Conservation (phyloP, 2,329 filamentous ascomycete genomes). For the Purpureocillium lavendulum region DNA sequence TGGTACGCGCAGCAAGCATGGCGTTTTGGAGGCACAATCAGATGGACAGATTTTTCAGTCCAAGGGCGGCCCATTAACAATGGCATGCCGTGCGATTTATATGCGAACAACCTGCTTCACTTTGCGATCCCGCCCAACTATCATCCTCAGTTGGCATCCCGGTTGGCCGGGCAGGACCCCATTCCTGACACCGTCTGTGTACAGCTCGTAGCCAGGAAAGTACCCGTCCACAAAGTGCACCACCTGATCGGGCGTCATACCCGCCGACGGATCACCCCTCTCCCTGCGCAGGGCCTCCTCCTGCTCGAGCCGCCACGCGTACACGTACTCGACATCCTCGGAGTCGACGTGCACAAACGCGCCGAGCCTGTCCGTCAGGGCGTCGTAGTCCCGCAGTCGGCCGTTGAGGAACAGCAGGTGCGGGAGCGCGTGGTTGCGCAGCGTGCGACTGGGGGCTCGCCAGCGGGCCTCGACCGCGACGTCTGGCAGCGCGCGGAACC, state of each 20-base stretch:
- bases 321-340: constrained; percentile 65
- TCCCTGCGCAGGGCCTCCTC: constrained; percentile 59
- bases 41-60: too few species aligned
- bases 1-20: neutral
- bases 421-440: constrained; percentile 36
- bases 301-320: constrained; percentile 76
- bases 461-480: constrained; percentile 42
- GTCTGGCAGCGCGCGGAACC: constrained; percentile 58
- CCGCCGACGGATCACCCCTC: constrained; percentile 48
- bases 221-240: constrained; percentile 62
- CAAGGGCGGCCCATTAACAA: too few species aligned
- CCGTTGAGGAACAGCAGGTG: constrained; percentile 44
- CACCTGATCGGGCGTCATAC: constrained; percentile 79
- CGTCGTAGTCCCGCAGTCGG: constrained; percentile 36
- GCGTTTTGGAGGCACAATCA: constrained; percentile 1
- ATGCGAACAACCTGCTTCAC: constrained; percentile 49
- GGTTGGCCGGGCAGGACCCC: constrained; percentile 45
- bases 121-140: constrained; percentile 51
- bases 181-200: constrained; percentile 46
- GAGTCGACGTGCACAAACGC: constrained; percentile 58
- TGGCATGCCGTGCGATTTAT: constrained; percentile 8
- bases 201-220: constrained; percentile 67
- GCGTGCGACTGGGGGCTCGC: constrained; percentile 41
- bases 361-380: constrained; percentile 40
- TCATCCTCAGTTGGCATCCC: constrained; percentile 50